Conservation (phyloP, 2,329 filamentous ascomycete genomes). For the Sclerotinia minor region DNA sequence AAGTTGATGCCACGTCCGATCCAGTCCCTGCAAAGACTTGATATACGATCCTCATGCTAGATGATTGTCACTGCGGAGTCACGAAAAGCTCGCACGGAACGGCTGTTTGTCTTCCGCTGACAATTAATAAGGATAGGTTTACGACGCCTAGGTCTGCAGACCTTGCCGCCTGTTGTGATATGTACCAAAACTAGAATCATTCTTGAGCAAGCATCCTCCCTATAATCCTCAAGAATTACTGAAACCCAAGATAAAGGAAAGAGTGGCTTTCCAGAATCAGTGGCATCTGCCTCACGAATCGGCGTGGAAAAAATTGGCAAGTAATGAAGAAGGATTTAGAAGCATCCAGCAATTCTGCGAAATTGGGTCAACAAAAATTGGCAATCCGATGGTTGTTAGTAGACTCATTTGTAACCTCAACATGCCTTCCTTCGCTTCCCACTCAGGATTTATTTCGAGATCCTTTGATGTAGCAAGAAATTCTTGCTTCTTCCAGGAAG, state of each 20-base stretch:
- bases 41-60: not conserved
- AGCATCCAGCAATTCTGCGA: conserved; percentile 39
- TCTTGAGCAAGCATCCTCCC: not conserved
- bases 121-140: not conserved
- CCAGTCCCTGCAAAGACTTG: not conserved
- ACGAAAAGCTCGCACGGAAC: not conserved
- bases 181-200: not conserved
- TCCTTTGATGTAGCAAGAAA: not conserved
- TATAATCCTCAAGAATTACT: not conserved
- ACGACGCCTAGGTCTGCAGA: not conserved
- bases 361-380: not conserved
- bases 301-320: conserved; percentile 47
- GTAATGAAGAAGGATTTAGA: conserved; percentile 45
- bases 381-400: not conserved
- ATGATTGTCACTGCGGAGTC: not conserved
- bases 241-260: conserved; percentile 38
- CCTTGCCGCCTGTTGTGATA: not conserved
- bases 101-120: not conserved
- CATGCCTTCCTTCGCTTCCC: not conserved
- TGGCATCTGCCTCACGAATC: conserved; percentile 39
- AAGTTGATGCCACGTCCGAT: not conserved
- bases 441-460: not conserved
- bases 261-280: conserved; percentile 40
- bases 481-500: not conserved
- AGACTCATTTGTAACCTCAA: not conserved